Evolutionary conservation across 257 asterid species (phyloP), one percentile per base, ranked within the genome.

Genomic region (Lycium barbarum): DNA sequence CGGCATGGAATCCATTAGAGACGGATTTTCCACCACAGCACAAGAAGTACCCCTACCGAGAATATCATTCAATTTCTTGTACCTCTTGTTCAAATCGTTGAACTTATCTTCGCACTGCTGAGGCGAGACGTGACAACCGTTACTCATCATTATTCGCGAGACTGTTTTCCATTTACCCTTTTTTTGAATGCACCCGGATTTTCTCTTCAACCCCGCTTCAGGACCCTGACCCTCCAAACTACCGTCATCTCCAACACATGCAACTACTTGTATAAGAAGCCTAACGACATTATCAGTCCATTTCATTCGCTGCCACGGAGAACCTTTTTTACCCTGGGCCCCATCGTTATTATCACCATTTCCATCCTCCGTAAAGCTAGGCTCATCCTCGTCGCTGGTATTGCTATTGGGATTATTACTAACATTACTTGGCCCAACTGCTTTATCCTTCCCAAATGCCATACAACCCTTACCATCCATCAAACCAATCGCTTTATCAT

Each of bases 31-130:
- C 20, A 92, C 93, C 40, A 92, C 92, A 80, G 87, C 87, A 63
- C 93, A 92, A 14, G 91, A 88, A 73, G 91, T 88, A 63, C 91
- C 95, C 61, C 92, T 86, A 63, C 95, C 93, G 17, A 90, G 92
- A 18, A 92, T 89, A 68, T 92, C 95, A 78, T 92, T 90, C 81
- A 92, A 88, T 81, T 90, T 89, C 87, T 92, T 92, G 84, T 92
- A 92, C 86, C 93, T 84, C 84, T 92, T 92, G 85, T 91, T 91
- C 76, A 91, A 86, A 83, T 91, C 93, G 81, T 91, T 91, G 78
- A 90, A 90, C 85, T 90, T 91, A 84, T 91, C 94, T 87, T 92
- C 94, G 57, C 94, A 92, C 84, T 92, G 95, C 86, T 92, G 95
- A 54, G 95, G 95, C 2, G 95, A 92, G 82, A 90, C 93, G 71